phyloP scores from a whole-genome alignment of 2,329 filamentous ascomycete species.

The Aspergillus melleus region DNA sequence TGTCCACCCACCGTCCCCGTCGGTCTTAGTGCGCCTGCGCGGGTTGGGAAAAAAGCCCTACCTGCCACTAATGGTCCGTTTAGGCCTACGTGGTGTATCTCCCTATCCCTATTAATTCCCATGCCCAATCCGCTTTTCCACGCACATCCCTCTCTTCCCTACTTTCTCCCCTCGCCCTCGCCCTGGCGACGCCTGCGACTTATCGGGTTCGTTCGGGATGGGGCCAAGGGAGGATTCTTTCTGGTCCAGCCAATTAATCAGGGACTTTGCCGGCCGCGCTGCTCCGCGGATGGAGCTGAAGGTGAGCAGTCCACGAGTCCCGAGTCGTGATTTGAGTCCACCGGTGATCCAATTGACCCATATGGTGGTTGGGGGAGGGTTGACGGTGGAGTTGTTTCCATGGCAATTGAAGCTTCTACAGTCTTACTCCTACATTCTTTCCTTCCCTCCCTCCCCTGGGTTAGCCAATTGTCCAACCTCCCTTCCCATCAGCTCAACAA shows the following conservation, averaged over 20 bases:
- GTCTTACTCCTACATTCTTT: background rate
- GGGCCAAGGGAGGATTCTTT: conserved; percentile 16
- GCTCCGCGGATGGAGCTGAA: conserved; percentile 16
- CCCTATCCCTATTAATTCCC: conserved; percentile 3
- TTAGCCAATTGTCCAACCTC: background rate
- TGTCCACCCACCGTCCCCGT: conserved; percentile 29
- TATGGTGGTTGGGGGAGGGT: background rate
- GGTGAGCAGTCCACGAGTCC: conserved; percentile 9
- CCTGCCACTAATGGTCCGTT: background rate
- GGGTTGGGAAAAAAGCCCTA: conserved; percentile 28
- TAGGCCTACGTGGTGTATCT: conserved; percentile 7
- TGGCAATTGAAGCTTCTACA: background rate
- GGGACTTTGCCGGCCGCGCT: conserved; percentile 6
- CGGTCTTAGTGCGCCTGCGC: conserved; percentile 31
- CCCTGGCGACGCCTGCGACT: conserved; percentile 7
- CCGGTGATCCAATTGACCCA: conserved; percentile 16
- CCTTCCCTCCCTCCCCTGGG: conserved; percentile 1
- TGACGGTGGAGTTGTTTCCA: background rate
- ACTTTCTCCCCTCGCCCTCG: background rate
- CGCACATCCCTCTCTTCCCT: conserved; percentile 11
- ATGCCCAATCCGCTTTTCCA: conserved; percentile 4
- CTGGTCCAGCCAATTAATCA: conserved; percentile 20
- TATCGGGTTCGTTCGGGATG: conserved; percentile 26
- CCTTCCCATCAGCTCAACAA: conserved; percentile 9
- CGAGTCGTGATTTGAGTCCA: conserved; percentile 2